Base-by-base conservation (phyloP, 257 asterid species). In the Fraxinus americana region DNA sequence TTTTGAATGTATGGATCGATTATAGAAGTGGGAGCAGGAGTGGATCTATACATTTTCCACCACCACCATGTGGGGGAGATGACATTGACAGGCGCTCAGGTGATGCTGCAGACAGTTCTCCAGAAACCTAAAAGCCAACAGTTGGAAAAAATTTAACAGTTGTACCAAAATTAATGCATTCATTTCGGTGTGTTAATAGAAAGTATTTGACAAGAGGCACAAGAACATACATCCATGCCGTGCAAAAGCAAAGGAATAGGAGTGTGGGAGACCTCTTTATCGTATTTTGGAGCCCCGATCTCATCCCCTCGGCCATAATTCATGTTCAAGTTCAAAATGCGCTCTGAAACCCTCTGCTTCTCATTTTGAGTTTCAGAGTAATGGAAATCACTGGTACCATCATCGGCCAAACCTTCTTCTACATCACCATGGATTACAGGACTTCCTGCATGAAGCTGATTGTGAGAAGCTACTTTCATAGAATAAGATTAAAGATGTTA, bases 21-120 rank as follows among this genome's bases (percentile, higher is more conserved):
- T 41, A 87, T 79, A 75, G 83, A 75, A 82, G 89, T 59, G 77
- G 83, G 71, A 72, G 76, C 68, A 61, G 34, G 32, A 21, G 68
- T 23, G 17, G 17, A 63, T 63, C 34, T 30, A 81, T 87, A 85
- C 89, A 92, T 87, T 96, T 96, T 78, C 84, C 91, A 72, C 80
- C 90, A 86, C 89, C 92, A 76, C 87, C 89, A 83, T 86, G 98
- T 52, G 92, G 97, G 32, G 99, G 97, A 84, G 99, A 96, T 79
- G 97, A 96, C 92, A 96, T 88, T 27, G 98, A 96, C 80, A 91
- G 95, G 72, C 97, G 94, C 48, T 88, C 99, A 30, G 99, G 98
- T 77, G 99, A 96, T 71, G 97, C 99, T 7, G 96, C 97, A 80
- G 98, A 96, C 45, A 96, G 83, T 83, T 96, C 99, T 75, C 98